Percentiles rank a stretch among this genome's conserved stretches.
phyloP scores from a whole-genome alignment of 2,329 filamentous ascomycete species.

The Arthrinium phaeospermum region DNA sequence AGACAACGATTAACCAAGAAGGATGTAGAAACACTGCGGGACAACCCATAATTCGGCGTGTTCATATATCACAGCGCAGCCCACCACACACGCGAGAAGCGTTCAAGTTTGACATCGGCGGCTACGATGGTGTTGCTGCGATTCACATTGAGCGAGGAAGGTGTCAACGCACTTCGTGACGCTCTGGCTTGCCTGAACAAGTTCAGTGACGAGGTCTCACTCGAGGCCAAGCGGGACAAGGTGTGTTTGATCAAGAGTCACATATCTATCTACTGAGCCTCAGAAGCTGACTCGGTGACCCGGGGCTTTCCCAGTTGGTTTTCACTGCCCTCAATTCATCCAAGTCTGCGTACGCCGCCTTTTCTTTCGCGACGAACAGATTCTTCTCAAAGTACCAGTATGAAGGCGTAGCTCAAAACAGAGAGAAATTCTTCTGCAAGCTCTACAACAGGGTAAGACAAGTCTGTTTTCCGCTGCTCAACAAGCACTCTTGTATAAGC shows the following conservation, averaged over 20 bases:
- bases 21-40: background rate
- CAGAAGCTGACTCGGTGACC: slow-evolving; percentile 25
- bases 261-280: background rate
- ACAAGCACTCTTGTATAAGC: background rate
- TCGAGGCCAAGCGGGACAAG: slow-evolving; percentile 73
- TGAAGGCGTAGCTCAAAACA: slow-evolving; percentile 55
- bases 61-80: background rate
- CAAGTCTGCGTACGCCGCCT: slow-evolving; percentile 79
- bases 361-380: slow-evolving; percentile 67
- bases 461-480: background rate
- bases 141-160: slow-evolving; percentile 77
- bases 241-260: slow-evolving; percentile 46
- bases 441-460: slow-evolving; percentile 70
- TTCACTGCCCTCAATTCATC: slow-evolving; percentile 80
- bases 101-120: background rate
- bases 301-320: slow-evolving; percentile 58
- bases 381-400: slow-evolving; percentile 80
- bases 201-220: slow-evolving; percentile 79
- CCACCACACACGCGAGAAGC: background rate
- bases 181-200: slow-evolving; percentile 76
- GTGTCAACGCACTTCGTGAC: slow-evolving; percentile 73
- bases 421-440: slow-evolving; percentile 73
- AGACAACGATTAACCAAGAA: background rate
- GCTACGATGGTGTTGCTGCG: slow-evolving; percentile 65
- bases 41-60: background rate